A percentile compares a stretch with the other conserved stretches of the same genome.
Evolutionary conservation across 768 basidiomycete species (phyloP).

Genomic region (Lyophyllum semitale): DNA sequence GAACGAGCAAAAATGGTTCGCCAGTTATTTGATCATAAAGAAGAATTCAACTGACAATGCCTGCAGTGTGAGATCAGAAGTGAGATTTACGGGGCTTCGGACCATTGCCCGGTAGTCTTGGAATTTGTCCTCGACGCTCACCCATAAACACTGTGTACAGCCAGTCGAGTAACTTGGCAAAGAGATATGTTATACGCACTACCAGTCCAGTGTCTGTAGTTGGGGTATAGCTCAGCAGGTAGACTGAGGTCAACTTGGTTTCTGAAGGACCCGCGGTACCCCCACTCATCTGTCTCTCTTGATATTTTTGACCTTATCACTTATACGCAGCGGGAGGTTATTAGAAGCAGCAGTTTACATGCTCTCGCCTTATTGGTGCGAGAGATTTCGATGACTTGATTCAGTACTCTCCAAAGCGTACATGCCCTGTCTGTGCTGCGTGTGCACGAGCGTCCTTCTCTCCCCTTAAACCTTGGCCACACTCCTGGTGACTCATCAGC

Average conservation of each 20-base stretch:
- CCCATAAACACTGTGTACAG: too few species aligned
- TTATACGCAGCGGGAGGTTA: too few species aligned
- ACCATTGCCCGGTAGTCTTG: conserved; percentile 80
- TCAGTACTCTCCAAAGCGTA: conserved; percentile 79
- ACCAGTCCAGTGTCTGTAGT: too few species aligned
- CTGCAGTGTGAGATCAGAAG: conserved; percentile 77
- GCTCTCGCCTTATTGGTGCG: background rate
- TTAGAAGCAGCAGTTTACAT: too few species aligned
- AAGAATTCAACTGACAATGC: background rate
- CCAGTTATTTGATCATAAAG: background rate
- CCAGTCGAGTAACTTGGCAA: too few species aligned
- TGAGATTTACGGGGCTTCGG: conserved; percentile 86
- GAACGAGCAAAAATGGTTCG: conserved; percentile 62
- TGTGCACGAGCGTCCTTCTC: conserved; percentile 93
- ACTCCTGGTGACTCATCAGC: conserved; percentile 49
- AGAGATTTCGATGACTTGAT: background rate
- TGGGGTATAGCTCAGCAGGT: conserved; percentile 69
- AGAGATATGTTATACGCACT: too few species aligned
- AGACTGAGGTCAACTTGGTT: conserved; percentile 41
- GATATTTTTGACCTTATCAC: background rate
- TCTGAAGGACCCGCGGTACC: conserved; percentile 77
- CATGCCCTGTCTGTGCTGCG: conserved; percentile 85
- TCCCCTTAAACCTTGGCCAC: conserved; percentile 84
- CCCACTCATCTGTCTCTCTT: conserved; percentile 38
- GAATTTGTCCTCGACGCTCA: conserved; percentile 37